These are phyloP conservation scores for Ocimum tenuiflorum DNA, from an alignment of 257 asterid species.

Conservation along the genomic window DNA sequence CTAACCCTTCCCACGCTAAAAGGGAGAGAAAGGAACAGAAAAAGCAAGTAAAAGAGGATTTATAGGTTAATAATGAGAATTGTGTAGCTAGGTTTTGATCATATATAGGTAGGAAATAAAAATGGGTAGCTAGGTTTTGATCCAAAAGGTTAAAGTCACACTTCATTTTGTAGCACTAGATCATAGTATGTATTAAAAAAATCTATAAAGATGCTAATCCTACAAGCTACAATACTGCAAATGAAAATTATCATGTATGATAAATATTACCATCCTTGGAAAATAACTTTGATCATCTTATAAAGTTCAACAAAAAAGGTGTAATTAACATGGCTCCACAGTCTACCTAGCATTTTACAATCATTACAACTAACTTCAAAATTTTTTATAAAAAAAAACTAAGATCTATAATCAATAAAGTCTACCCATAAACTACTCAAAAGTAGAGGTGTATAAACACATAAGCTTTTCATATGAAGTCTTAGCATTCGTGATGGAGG, in stretches of 20 bases:
- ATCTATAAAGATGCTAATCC: slow-evolving; percentile 11
- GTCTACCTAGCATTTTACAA: slow-evolving; percentile 13
- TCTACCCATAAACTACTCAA: not conserved
- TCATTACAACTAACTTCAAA: slow-evolving; percentile 6
- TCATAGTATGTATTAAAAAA: slow-evolving; percentile 2
- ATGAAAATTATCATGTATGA: slow-evolving; percentile 11
- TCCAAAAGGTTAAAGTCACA: slow-evolving; percentile 13
- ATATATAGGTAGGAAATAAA: not conserved
- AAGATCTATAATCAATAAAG: not conserved
- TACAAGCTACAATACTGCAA: not conserved
- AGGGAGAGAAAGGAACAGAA: not conserved
- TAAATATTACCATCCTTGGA: slow-evolving; percentile 13
- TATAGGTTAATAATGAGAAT: slow-evolving; percentile 4
- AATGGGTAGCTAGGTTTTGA: not conserved
- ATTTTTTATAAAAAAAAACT: not conserved
- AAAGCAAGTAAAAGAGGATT: slow-evolving; percentile 5
- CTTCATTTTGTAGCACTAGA: slow-evolving; percentile 16
- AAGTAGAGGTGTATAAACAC: not conserved
- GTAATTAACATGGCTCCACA: slow-evolving; percentile 17
- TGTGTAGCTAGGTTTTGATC: not conserved
- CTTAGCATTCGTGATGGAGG: not conserved
- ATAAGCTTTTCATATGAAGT: not conserved
- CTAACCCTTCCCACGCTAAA: slow-evolving; percentile 3
- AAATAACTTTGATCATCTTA: slow-evolving; percentile 12
- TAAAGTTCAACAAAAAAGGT: slow-evolving; percentile 14